Conservation (phyloP, 257 asterid species). For the Coffea eugenioides region DNA sequence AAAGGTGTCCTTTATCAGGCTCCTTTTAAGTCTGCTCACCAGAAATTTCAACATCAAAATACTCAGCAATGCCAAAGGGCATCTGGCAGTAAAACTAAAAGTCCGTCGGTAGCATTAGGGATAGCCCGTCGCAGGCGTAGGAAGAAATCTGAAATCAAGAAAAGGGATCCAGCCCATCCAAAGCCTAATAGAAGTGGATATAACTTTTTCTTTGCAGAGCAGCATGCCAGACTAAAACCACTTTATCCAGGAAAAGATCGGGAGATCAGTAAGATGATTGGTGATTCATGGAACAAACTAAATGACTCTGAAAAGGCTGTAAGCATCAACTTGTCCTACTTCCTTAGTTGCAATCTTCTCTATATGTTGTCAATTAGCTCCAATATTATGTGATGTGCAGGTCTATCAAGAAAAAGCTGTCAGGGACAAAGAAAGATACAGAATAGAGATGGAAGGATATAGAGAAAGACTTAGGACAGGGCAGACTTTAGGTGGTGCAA, state of each 20-base stretch:
- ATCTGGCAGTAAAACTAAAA: conserved; percentile 12
- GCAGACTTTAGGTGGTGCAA: conserved; percentile 15
- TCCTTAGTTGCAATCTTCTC: neutral
- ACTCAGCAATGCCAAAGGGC: conserved; percentile 21
- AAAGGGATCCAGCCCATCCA: conserved; percentile 82
- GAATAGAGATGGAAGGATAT: conserved; percentile 68
- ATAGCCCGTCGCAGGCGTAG: conserved; percentile 57
- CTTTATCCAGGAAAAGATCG: conserved; percentile 67
- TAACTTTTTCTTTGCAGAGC: conserved; percentile 87
- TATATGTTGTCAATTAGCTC: neutral
- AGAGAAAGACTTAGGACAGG: conserved; percentile 46
- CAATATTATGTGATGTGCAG: conserved; percentile 25
- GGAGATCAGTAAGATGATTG: conserved; percentile 81
- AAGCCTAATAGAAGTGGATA: conserved; percentile 92
- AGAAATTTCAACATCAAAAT: conserved; percentile 20
- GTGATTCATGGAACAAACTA: conserved; percentile 79
- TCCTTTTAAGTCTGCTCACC: conserved; percentile 23
- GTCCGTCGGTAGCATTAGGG: conserved; percentile 28
- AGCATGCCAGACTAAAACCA: conserved; percentile 72
- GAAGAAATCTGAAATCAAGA: conserved; percentile 68
- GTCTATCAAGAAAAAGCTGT: conserved; percentile 74
- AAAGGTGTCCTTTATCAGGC: conserved; percentile 80
- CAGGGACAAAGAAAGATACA: conserved; percentile 75
- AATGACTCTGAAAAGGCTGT: conserved; percentile 65
- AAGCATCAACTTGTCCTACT: conserved; percentile 15